Conservation (phyloP, 2,329 filamentous ascomycete species). For the Cladosporium austrohemisphaericum region DNA sequence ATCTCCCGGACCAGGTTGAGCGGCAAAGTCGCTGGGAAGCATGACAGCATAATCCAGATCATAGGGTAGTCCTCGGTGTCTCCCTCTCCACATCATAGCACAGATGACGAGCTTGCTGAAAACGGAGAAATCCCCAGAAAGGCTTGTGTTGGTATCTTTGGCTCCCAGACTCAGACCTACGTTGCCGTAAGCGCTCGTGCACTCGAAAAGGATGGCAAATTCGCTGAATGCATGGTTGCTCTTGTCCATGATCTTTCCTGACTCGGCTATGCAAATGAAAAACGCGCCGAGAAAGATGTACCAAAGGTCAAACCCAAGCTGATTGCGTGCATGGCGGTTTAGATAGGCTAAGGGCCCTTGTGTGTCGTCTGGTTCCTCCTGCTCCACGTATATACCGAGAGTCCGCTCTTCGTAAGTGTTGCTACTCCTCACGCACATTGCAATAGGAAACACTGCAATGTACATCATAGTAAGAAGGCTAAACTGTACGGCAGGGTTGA, state of each 20-base stretch:
- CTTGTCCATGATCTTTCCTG: conserved; percentile 9
- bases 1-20: no score
- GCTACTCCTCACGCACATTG: conserved; percentile 63
- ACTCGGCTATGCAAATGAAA: conserved; percentile 39
- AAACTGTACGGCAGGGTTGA: conserved; percentile 54
- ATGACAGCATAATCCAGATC: conserved; percentile 64
- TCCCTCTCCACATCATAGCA: conserved; percentile 58
- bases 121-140: conserved; percentile 72
- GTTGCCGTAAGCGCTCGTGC: conserved; percentile 33
- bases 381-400: conserved; percentile 53
- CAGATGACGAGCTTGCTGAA: conserved; percentile 61
- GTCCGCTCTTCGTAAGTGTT: conserved; percentile 70
- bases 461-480: conserved; percentile 65
- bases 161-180: conserved; percentile 32
- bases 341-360: conserved; percentile 48
- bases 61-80: conserved; percentile 59
- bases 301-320: conserved; percentile 42
- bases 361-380: neutral
- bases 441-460: conserved; percentile 60
- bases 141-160: conserved; percentile 4
- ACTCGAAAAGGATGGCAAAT: conserved; percentile 41
- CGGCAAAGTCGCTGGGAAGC: no score
- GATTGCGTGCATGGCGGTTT: conserved; percentile 42
- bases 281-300: conserved; percentile 39
- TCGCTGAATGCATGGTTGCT: conserved; percentile 28